phyloP scores from a whole-genome alignment of 192 early-diverging fungal species.

The Phycomyces blakesleeanus region DNA sequence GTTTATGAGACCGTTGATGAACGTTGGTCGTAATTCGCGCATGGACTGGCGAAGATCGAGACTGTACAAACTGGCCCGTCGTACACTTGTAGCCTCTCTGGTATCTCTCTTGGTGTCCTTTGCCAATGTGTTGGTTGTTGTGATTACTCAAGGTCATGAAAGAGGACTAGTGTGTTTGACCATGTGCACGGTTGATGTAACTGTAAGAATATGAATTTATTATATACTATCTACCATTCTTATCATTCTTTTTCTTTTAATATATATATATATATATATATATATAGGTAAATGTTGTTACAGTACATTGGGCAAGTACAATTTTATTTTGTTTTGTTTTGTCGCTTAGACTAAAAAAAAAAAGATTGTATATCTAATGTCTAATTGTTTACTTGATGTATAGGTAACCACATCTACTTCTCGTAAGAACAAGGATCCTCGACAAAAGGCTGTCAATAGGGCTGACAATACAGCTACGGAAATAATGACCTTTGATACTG shows the following conservation, averaged over 20 bases:
- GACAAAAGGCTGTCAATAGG: slow-evolving; percentile 6
- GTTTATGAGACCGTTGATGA: slow-evolving; percentile 31
- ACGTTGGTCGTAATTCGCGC: slow-evolving; percentile 11
- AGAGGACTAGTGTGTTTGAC: slow-evolving; percentile 49
- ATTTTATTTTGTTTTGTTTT: neutral
- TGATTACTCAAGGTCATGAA: slow-evolving; percentile 42
- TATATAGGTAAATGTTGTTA: slow-evolving; percentile 30
- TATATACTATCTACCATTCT: neutral
- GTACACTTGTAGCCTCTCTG: slow-evolving; percentile 43
- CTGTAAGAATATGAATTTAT: slow-evolving; percentile 21
- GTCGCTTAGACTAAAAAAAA: neutral
- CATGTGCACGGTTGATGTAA: slow-evolving; percentile 52
- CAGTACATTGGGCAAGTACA: slow-evolving; percentile 32
- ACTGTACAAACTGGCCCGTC: slow-evolving; percentile 36
- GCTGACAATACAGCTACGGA: slow-evolving; percentile 10
- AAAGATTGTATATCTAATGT: neutral
- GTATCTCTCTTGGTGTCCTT: slow-evolving; percentile 39
- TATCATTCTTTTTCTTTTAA: neutral
- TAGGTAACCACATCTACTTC: slow-evolving; percentile 17
- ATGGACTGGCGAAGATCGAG: slow-evolving; percentile 24
- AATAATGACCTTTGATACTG: slow-evolving; percentile 18
- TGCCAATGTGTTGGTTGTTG: slow-evolving; percentile 39
- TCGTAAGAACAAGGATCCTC: slow-evolving; percentile 4
- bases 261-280: neutral
- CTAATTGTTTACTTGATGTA: neutral